phyloP scores from a whole-genome alignment of 2,329 filamentous ascomycete species.

The Sporothrix phasma region DNA sequence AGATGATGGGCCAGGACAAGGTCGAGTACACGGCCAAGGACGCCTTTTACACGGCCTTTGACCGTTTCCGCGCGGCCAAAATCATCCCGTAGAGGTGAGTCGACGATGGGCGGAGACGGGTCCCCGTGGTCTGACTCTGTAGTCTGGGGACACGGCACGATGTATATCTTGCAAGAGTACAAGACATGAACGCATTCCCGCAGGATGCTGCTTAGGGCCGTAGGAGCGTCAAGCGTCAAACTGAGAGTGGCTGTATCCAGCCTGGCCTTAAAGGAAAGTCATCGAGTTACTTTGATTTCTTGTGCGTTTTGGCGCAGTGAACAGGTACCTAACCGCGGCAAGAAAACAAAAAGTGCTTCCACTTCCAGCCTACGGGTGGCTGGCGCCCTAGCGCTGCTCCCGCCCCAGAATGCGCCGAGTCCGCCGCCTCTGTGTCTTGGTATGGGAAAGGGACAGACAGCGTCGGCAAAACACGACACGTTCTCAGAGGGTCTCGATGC shows the following conservation, averaged over 20 bases:
- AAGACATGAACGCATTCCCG: neutral
- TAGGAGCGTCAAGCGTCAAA: neutral
- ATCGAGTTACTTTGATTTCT: neutral
- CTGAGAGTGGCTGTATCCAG: too few species aligned
- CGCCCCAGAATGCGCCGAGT: neutral
- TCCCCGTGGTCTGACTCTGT: neutral
- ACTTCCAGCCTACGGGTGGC: neutral
- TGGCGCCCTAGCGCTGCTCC: neutral
- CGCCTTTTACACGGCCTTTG: conserved; percentile 27
- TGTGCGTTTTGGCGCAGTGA: neutral
- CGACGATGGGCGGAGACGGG: too few species aligned
- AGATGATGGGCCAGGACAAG: conserved; percentile 25
- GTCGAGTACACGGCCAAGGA: conserved; percentile 25
- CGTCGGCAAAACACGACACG: neutral
- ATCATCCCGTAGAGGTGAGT: conserved; percentile 24
- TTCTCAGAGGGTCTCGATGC: neutral
- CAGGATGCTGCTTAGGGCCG: neutral
- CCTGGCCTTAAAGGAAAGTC: too few species aligned
- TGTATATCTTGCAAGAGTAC: neutral
- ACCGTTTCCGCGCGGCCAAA: conserved; percentile 26
- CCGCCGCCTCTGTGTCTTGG: neutral
- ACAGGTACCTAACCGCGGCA: conserved; percentile 5
- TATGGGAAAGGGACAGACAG: neutral
- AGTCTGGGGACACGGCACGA: neutral
- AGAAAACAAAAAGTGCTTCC: neutral